Conservation (phyloP, 345 rosid genomes). For the Bruguiera sexangula region DNA sequence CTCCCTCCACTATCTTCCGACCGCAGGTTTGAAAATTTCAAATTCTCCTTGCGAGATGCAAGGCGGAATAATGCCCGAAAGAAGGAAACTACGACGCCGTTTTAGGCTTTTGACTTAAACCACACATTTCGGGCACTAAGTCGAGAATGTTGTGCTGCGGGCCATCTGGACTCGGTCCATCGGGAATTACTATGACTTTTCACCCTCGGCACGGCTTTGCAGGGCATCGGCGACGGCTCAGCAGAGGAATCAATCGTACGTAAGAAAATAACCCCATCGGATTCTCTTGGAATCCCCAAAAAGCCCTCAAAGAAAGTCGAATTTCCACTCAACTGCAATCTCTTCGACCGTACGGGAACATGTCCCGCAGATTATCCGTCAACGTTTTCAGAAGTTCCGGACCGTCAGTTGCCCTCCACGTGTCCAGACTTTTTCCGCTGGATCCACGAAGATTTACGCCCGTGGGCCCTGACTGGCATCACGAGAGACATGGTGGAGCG, state of each 20-base stretch:
- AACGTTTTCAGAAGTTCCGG: constrained; percentile 10
- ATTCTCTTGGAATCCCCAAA: constrained; percentile 6
- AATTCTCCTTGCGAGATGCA: too few species aligned
- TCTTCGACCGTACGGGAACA: constrained; percentile 21
- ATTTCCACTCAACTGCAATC: constrained; percentile 48
- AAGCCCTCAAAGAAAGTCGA: constrained; percentile 25
- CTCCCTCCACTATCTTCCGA: not conserved
- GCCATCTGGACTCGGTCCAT: not conserved
- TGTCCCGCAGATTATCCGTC: constrained; percentile 47
- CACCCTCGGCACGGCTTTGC: not conserved
- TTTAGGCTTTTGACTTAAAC: too few species aligned
- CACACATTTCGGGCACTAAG: too few species aligned
- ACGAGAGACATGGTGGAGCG: constrained; percentile 22
- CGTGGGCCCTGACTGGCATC: constrained; percentile 27
- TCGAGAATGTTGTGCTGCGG: too few species aligned
- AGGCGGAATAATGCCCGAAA: too few species aligned
- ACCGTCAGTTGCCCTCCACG: constrained; percentile 11
- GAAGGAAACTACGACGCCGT: too few species aligned
- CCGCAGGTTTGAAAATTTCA: not conserved
- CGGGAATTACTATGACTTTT: not conserved
- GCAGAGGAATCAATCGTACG: constrained; percentile 6
- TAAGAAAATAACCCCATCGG: too few species aligned
- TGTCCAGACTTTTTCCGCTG: constrained; percentile 29
- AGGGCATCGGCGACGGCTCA: constrained; percentile 18
- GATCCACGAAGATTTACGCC: constrained; percentile 28